Evolutionary conservation across 345 rosid genomes (phyloP), one percentile per base, ranked within the genome.

Genomic region (Pelargonium nanum): DNA sequence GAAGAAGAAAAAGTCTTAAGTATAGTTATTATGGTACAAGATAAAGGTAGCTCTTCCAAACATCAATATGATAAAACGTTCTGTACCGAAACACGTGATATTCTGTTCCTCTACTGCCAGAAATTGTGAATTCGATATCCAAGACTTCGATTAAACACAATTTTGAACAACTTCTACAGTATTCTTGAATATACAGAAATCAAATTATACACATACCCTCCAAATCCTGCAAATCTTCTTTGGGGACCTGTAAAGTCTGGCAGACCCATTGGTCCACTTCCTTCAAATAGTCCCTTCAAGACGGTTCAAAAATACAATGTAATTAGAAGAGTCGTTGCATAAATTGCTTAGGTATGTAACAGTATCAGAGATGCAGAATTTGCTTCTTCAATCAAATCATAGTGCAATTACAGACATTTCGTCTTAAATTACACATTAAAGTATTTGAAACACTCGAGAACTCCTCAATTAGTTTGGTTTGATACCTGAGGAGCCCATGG

Each of bases 401-500:
- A 26, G 15, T 22, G 23, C 22, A 22, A 55, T 21, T 15, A 4
- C 48, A 40, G 16, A 40, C 15, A 6, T 30, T 30, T 54, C 19
- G 9, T 21, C 61, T 30, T 58, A 2, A 32, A 58, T 21, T 28
- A 19, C 7, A 40, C 19, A 25, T 50, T 16, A 52, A 32, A 16
- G 22, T n/a, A n/a, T 21, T 13, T 16, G 6, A 45, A 34, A 45
- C 26, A 22, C 32, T 4, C 48, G 5, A 28, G 19, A 13, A 28
- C 56, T 0, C 12, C 19, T 25, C 23, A 54, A 20, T 9, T 53
- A 58, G 26, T 24, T 4, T 28, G 62, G 45, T 28, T 58, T 5
- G 2, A 70, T 78, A 87, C 91, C 91, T 81, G 80, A 68, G 76
- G 85, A 48, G 72, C 82, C 95, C 95, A 85, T n/a, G 82, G 84